Conservation (phyloP, 2,329 filamentous ascomycete species). For the Trichoderma koningiopsis region DNA sequence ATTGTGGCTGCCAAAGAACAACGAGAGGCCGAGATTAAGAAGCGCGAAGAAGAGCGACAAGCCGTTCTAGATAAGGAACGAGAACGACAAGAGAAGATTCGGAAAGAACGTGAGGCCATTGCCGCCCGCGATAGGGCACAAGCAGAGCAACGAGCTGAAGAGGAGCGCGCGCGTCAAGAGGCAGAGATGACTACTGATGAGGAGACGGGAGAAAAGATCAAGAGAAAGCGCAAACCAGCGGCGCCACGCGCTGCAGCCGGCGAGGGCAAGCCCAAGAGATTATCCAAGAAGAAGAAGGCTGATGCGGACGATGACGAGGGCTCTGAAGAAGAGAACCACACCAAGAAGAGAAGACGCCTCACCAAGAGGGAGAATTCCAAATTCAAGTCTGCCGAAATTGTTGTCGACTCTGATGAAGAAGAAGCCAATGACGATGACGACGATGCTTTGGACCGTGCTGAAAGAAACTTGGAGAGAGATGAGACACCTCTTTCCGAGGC, state of each 20-base stretch:
- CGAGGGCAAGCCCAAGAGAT: conserved; percentile 47
- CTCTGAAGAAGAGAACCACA: conserved; percentile 47
- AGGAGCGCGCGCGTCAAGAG: conserved; percentile 47
- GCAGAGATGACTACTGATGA: conserved; percentile 80
- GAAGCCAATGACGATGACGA: conserved; percentile 50
- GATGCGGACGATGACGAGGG: conserved; percentile 47
- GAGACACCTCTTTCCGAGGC: conserved; percentile 42
- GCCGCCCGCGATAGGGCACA: conserved; percentile 72
- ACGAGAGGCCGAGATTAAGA: conserved; percentile 77
- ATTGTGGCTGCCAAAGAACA: conserved; percentile 77
- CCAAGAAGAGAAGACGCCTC: conserved; percentile 64
- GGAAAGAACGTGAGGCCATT: conserved; percentile 83
- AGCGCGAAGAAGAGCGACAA: conserved; percentile 74
- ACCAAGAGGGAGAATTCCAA: conserved; percentile 59
- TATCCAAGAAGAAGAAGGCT: conserved; percentile 63
- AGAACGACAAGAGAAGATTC: conserved; percentile 77
- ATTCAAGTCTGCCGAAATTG: conserved; percentile 83
- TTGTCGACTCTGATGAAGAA: conserved; percentile 74
- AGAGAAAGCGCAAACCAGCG: conserved; percentile 69
- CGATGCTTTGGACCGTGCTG: conserved; percentile 50
- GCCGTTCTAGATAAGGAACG: conserved; percentile 68
- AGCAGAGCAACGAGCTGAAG: conserved; percentile 61
- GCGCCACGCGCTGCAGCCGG: conserved; percentile 41
- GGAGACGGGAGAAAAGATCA: conserved; percentile 79
- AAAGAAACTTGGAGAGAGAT: conserved; percentile 44